Percentiles rank a stretch among this genome's conserved stretches.
These are phyloP conservation scores for Salisapilia sapeloensis DNA, from an alignment of 352 stramenopile genomes.

Conservation along the genomic window DNA sequence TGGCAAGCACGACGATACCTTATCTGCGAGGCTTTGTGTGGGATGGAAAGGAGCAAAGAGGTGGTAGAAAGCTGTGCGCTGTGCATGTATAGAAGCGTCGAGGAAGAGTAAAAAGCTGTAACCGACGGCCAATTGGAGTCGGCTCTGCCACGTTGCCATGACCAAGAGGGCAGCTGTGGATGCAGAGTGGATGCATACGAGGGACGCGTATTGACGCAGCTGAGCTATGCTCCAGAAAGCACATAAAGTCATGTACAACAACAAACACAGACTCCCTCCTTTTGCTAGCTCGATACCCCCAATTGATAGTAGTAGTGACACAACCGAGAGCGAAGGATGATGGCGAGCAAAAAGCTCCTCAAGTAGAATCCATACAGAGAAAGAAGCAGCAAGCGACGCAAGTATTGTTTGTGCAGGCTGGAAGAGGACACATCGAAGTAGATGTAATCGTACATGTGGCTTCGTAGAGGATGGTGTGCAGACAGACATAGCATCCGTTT, in stretches of 20 bases:
- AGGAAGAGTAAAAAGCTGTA: slow-evolving; percentile 54
- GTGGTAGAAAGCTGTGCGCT: slow-evolving; percentile 31
- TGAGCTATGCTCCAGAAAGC: slow-evolving; percentile 41
- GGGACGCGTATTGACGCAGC: slow-evolving; percentile 29
- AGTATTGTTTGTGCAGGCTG: slow-evolving; percentile 12
- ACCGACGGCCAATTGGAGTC: slow-evolving; percentile 46
- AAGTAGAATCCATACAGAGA: no score
- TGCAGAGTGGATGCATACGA: slow-evolving; percentile 27
- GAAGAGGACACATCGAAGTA: slow-evolving; percentile 17
- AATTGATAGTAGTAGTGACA: slow-evolving; percentile 12
- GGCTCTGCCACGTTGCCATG: slow-evolving; percentile 37
- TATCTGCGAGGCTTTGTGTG: no score
- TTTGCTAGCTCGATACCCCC: slow-evolving; percentile 8
- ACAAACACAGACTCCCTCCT: slow-evolving; percentile 12
- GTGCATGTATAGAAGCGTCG: slow-evolving; percentile 12
- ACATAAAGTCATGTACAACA: slow-evolving; percentile 42
- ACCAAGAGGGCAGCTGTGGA: slow-evolving; percentile 40
- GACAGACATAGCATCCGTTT: not conserved
- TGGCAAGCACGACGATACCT: no score
- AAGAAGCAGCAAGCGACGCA: no score
- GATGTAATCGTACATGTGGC: slow-evolving; percentile 9
- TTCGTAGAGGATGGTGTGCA: slow-evolving; percentile 5
- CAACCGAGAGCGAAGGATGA: slow-evolving; percentile 8
- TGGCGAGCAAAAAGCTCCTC: slow-evolving; percentile 7
- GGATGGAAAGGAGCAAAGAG: no score